A percentile compares a stretch with the other conserved stretches of the same genome.
Evolutionary conservation across 768 basidiomycete species (phyloP).

Genomic region (Cubamyces lactineus): DNA sequence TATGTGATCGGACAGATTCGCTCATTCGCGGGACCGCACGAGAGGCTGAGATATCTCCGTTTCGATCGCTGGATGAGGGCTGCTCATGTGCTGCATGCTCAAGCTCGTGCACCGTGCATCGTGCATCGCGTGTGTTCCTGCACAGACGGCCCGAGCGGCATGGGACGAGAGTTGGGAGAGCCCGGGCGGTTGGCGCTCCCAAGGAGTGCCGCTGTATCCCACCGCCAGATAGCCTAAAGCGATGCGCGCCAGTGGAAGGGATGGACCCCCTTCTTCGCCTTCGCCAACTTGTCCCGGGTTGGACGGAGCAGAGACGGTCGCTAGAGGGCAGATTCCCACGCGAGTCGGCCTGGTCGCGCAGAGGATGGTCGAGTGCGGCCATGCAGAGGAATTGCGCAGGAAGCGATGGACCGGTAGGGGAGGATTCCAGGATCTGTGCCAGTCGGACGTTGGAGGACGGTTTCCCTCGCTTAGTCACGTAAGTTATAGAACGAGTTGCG

Average conservation of each 20-base stretch:
- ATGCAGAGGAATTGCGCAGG: not conserved
- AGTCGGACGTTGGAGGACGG: slow-evolving; percentile 14
- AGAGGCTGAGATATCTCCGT: slow-evolving; percentile 17
- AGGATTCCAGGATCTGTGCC: slow-evolving; percentile 11
- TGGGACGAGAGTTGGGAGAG: slow-evolving; percentile 1
- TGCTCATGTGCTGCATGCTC: not conserved
- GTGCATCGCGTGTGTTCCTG: too few species aligned
- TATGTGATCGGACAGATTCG: slow-evolving; percentile 27
- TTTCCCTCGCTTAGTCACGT: slow-evolving; percentile 20
- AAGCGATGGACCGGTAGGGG: not conserved
- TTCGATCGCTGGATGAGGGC: not conserved
- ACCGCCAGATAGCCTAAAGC: slow-evolving; percentile 25
- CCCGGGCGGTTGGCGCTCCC: slow-evolving; percentile 14
- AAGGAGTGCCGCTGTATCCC: not conserved
- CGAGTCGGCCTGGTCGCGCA: not conserved
- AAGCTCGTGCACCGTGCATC: too few species aligned
- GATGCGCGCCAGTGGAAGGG: slow-evolving; percentile 19
- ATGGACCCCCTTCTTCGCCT: slow-evolving; percentile 5
- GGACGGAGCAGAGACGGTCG: slow-evolving; percentile 16
- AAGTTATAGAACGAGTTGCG: slow-evolving; percentile 17
- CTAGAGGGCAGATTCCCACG: slow-evolving; percentile 2
- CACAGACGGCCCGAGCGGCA: slow-evolving; percentile 18
- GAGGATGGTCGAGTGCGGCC: not conserved
- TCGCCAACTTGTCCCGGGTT: slow-evolving; percentile 10
- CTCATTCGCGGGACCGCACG: slow-evolving; percentile 25